Conservation (phyloP, 225 moss, liverwort and hornwort genomes). For the Antitrichia curtipendula region DNA sequence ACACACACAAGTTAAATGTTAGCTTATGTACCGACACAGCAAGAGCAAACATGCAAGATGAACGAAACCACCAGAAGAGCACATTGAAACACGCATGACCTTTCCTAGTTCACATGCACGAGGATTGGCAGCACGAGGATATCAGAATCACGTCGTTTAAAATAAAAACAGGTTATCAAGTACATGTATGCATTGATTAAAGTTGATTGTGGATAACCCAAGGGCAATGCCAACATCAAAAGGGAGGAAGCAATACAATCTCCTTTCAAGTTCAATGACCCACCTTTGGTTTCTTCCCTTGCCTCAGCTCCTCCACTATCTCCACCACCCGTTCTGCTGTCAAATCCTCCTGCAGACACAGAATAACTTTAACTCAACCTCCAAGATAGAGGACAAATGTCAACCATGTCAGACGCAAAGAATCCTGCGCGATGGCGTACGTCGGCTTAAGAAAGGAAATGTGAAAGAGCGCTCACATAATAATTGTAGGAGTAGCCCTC, state of each 20-base stretch:
- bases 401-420: not conserved
- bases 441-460: not conserved
- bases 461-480: slow-evolving; percentile 41
- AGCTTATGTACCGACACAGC: not conserved
- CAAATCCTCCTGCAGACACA: slow-evolving; percentile 75
- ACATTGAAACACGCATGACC: not conserved
- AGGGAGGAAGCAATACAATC: not conserved
- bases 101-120: not conserved
- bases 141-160: not conserved
- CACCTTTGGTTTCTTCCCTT: slow-evolving; percentile 71
- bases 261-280: not conserved
- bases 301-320: slow-evolving; percentile 61
- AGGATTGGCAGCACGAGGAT: not conserved
- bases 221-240: not conserved
- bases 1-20: not conserved
- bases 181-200: not conserved
- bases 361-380: not conserved
- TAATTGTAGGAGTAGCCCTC: slow-evolving; percentile 95
- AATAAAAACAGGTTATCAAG: not conserved
- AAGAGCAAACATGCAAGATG: not conserved
- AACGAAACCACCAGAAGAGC: not conserved
- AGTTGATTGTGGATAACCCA: not conserved
- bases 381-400: not conserved
- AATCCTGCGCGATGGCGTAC: not conserved
- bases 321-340: slow-evolving; percentile 65